phyloP scores from a whole-genome alignment of 2,329 filamentous ascomycete genomes.

The Pseudocercospora ulei region DNA sequence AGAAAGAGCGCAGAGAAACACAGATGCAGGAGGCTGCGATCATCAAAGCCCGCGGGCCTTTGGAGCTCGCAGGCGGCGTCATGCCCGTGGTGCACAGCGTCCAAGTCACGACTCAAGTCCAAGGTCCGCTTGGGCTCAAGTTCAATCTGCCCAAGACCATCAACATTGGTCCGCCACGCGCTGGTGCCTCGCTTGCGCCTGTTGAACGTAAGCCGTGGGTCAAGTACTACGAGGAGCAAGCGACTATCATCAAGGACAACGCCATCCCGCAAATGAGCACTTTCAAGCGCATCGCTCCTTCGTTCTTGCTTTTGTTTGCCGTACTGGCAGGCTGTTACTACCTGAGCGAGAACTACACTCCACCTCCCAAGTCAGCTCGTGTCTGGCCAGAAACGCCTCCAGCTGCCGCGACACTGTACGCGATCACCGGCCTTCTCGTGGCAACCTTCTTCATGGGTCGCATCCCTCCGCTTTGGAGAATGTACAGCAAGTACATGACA shows the following conservation, averaged over 20 bases:
- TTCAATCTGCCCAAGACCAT: constrained; percentile 12
- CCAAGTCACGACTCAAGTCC: constrained; percentile 9
- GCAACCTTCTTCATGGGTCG: constrained; percentile 52
- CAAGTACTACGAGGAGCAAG: constrained; percentile 34
- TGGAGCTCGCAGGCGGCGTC: constrained; percentile 30
- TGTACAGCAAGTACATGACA: constrained; percentile 61
- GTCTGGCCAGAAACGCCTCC: constrained; percentile 54
- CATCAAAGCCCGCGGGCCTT: constrained; percentile 25
- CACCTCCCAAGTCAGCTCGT: constrained; percentile 42
- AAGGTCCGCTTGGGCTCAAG: constrained; percentile 14
- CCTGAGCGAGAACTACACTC: constrained; percentile 45
- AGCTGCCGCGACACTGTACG: constrained; percentile 54
- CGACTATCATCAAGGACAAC: constrained; percentile 32
- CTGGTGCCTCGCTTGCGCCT: constrained; percentile 28
- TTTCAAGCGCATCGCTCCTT: constrained; percentile 41
- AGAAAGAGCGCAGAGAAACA: constrained; percentile 19
- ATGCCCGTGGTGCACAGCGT: constrained; percentile 21
- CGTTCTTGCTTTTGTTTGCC: constrained; percentile 35
- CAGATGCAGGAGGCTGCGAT: constrained; percentile 22
- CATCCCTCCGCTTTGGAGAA: constrained; percentile 53
- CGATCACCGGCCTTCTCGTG: constrained; percentile 53
- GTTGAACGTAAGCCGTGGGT: constrained; percentile 32
- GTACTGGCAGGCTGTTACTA: constrained; percentile 38
- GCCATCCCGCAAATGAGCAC: constrained; percentile 29
- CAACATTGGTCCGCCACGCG: constrained; percentile 19